phyloP scores from a whole-genome alignment of 805 yeast species.

The Torulaspora quercuum region DNA sequence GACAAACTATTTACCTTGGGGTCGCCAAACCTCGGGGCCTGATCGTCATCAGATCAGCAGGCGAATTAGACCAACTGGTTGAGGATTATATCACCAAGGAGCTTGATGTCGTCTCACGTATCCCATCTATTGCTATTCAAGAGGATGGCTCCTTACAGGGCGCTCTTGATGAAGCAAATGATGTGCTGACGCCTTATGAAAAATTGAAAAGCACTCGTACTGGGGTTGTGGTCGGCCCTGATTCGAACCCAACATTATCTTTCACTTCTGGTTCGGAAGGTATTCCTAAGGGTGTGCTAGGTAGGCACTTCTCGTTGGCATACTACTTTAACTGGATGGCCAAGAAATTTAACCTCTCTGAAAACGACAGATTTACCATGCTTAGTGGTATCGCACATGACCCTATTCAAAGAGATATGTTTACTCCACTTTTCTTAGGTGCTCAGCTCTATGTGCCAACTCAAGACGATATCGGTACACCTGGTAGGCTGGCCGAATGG shows the following conservation, averaged over 20 bases:
- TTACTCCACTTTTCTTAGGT: slow-evolving; percentile 94
- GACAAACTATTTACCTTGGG: slow-evolving; percentile 88
- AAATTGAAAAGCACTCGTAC: slow-evolving; percentile 56
- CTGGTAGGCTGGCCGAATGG: slow-evolving; percentile 97
- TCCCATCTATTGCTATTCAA: slow-evolving; percentile 73
- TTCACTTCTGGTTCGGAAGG: slow-evolving; percentile 99
- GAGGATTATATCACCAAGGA: slow-evolving; percentile 72
- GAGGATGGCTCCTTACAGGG: slow-evolving; percentile 77
- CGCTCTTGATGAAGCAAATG: slow-evolving; percentile 36
- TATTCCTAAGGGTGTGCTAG: slow-evolving; percentile 96
- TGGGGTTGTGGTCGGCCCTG: slow-evolving; percentile 95
- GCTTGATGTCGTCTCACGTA: slow-evolving; percentile 63
- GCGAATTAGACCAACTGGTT: slow-evolving; percentile 71
- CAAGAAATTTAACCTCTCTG: slow-evolving; percentile 69
- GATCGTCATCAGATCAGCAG: slow-evolving; percentile 88
- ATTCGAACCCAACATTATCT: slow-evolving; percentile 91
- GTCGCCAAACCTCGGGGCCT: slow-evolving; percentile 94
- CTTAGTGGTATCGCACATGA: slow-evolving; percentile 98
- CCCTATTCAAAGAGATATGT: slow-evolving; percentile 98
- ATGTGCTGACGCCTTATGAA: slow-evolving; percentile 49
- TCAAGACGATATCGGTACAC: slow-evolving; percentile 96
- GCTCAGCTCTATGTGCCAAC: slow-evolving; percentile 93
- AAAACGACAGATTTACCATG: slow-evolving; percentile 91
- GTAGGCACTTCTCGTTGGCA: slow-evolving; percentile 94
- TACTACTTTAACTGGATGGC: slow-evolving; percentile 99